phyloP scores from a whole-genome alignment of 2,329 filamentous ascomycete species.

The Diplodia scrobiculata region DNA sequence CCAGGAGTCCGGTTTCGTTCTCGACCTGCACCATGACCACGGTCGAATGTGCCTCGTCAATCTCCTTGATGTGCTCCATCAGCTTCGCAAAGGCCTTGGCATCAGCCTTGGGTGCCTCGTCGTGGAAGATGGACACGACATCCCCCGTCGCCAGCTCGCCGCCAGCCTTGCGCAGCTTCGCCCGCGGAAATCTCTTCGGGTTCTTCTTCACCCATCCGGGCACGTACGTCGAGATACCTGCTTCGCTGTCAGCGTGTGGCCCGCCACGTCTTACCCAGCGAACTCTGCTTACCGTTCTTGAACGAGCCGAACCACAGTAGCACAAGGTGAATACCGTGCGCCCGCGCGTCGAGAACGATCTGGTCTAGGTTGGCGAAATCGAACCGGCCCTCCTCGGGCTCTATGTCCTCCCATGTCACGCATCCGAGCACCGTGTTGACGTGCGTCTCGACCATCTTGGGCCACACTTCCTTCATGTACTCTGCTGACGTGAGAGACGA shows the following conservation, averaged over 20 bases:
- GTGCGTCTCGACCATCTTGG: slow-evolving; percentile 46
- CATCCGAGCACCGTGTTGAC: slow-evolving; percentile 52
- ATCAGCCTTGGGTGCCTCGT: slow-evolving; percentile 44
- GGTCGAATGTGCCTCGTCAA: slow-evolving; percentile 53
- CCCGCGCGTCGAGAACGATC: slow-evolving; percentile 44
- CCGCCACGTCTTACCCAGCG: slow-evolving; percentile 29
- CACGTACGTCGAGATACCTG: slow-evolving; percentile 45
- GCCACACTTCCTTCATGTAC: slow-evolving; percentile 52
- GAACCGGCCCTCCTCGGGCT: slow-evolving; percentile 50
- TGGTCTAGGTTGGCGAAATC: slow-evolving; percentile 49
- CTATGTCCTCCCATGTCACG: slow-evolving; percentile 53
- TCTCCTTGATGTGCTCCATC: slow-evolving; percentile 47
- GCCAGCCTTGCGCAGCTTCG: slow-evolving; percentile 36
- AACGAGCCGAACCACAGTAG: slow-evolving; percentile 54
- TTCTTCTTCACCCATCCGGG: slow-evolving; percentile 47
- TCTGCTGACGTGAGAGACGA: slow-evolving; percentile 51
- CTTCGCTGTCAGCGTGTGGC: background rate
- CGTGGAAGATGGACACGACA: slow-evolving; percentile 45
- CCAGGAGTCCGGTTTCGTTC: slow-evolving; percentile 57
- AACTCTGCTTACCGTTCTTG: slow-evolving; percentile 48
- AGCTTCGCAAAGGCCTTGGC: slow-evolving; percentile 46
- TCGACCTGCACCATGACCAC: slow-evolving; percentile 62
- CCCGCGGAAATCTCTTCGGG: slow-evolving; percentile 39
- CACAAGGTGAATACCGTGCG: slow-evolving; percentile 46
- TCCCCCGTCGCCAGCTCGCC: slow-evolving; percentile 39